Evolutionary conservation across 2,329 filamentous ascomycete genomes (phyloP), one percentile per base, ranked within the genome.

Genomic region (Colletotrichum acutatum): DNA sequence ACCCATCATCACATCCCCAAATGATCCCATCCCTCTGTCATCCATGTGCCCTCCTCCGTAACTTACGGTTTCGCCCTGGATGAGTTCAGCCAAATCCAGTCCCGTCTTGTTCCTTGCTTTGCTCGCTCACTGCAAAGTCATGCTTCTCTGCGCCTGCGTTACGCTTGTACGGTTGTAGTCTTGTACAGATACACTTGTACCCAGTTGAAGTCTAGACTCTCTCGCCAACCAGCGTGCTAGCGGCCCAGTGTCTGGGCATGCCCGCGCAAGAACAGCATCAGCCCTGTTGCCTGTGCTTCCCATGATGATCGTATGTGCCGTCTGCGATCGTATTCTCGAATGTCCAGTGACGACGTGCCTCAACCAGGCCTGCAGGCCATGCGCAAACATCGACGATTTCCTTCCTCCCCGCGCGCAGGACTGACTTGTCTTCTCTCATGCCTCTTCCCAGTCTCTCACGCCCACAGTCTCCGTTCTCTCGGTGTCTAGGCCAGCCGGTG

Each of bases 361-460:
- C 37, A 49, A 49, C 42, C 4, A 49, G 42, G 19, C 42, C 19
- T 49, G 42, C 37, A 30, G 24, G 22, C 28, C 37, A 58, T 22
- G 54, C 42, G 26, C 54, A 70, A 71, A 30, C 30, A 28, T 56
- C 32, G 46, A 61, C 34, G 52, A 58, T 66, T 28, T 16, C 34
- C 14, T 22, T 30, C 14, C 49, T 12, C 32, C 8, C 11, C 42
- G 42, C 42, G 19, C 42, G 42, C 42, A 49, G n/a, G 32, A 49
- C n/a, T 14, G 19, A 32, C n/a, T 49, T n/a, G 34, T 70, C 11
- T 49, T 42, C 64, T 73, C 60, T 73, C 60, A 65, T 73, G 60
- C 49, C 34, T 72, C 70, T 28, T 70, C 53, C 34, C 52, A 49
- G 59, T 73, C 61, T 71, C 71, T 65, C 70, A 66, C 70, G 37